Conservation (phyloP, 177 flowering plant genomes). For the Tripterygium wilfordii region DNA sequence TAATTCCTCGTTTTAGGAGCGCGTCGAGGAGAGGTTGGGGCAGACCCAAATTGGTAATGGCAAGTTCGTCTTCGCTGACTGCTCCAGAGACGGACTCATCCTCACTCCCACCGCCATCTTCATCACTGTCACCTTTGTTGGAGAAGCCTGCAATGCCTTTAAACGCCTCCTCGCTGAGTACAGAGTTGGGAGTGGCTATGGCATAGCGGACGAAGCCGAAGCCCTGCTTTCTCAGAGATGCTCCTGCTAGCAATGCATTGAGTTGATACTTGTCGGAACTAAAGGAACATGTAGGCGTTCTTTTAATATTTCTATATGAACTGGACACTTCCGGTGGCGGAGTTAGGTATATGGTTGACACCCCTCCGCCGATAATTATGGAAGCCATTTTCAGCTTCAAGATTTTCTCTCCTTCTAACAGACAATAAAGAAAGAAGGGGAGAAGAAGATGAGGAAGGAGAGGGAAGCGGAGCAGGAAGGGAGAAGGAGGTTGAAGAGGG, state of each 20-base stretch:
- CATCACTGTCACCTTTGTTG: constrained; percentile 21
- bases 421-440: too few relatives aligned
- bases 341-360: constrained; percentile 48
- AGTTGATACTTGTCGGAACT: constrained; percentile 2
- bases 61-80: constrained; percentile 45
- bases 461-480: neutral
- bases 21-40: constrained; percentile 64
- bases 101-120: constrained; percentile 15
- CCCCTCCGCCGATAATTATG: constrained; percentile 35
- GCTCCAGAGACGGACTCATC: neutral
- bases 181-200: constrained; percentile 70
- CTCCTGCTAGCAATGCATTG: too few relatives aligned
- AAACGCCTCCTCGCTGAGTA: constrained; percentile 86
- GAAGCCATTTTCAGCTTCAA: constrained; percentile 63
- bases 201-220: constrained; percentile 46
- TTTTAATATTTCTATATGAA: too few relatives aligned
- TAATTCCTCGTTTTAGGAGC: constrained; percentile 76
- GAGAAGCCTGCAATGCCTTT: constrained; percentile 53
- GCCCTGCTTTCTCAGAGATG: too few relatives aligned
- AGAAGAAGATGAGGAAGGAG: too few relatives aligned
- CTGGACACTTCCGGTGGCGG: constrained; percentile 38
- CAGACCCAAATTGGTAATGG: constrained; percentile 50
- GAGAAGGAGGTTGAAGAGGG: neutral
- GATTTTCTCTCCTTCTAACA: too few relatives aligned
- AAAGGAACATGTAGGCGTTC: constrained; percentile 5